These are phyloP conservation scores for Pittosporum tobira DNA, from an alignment of 129 eudicot genomes.

Conservation along the genomic window DNA sequence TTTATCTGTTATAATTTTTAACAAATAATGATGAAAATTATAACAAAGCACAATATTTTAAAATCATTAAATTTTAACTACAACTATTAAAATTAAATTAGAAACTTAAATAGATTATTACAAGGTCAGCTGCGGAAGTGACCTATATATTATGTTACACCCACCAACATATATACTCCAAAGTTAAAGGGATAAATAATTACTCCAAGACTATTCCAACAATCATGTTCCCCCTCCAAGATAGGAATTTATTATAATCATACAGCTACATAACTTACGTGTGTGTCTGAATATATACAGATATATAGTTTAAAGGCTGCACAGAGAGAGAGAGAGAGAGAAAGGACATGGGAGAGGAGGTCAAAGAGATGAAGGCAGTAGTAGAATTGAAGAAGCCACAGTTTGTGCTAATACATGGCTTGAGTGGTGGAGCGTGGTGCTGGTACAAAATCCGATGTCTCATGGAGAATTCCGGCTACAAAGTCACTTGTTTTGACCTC, in stretches of 20 bases:
- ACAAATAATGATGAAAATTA: too few relatives aligned
- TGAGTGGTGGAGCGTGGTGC: conserved; percentile 64
- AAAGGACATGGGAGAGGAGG: not conserved
- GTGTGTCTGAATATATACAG: too few relatives aligned
- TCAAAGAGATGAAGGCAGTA: not conserved
- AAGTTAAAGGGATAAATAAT: not conserved
- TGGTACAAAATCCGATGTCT: conserved; percentile 65
- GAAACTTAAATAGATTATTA: too few relatives aligned
- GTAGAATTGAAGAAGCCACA: conserved; percentile 22
- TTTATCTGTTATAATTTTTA: too few relatives aligned
- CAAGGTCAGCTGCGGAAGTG: too few relatives aligned
- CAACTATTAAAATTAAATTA: too few relatives aligned
- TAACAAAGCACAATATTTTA: too few relatives aligned
- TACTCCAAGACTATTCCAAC: not conserved
- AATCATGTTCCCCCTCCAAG: not conserved
- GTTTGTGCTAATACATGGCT: conserved; percentile 66
- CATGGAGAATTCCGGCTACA: conserved; percentile 51
- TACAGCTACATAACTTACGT: too few relatives aligned
- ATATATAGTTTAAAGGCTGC: too few relatives aligned
- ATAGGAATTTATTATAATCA: not conserved
- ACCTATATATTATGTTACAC: too few relatives aligned
- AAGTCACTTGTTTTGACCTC: conserved; percentile 53
- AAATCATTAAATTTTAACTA: too few relatives aligned
- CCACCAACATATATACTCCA: too few relatives aligned
- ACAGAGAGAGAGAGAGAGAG: not conserved